Conservation (phyloP, 2,329 filamentous ascomycete genomes). For the Penicillium sp. region DNA sequence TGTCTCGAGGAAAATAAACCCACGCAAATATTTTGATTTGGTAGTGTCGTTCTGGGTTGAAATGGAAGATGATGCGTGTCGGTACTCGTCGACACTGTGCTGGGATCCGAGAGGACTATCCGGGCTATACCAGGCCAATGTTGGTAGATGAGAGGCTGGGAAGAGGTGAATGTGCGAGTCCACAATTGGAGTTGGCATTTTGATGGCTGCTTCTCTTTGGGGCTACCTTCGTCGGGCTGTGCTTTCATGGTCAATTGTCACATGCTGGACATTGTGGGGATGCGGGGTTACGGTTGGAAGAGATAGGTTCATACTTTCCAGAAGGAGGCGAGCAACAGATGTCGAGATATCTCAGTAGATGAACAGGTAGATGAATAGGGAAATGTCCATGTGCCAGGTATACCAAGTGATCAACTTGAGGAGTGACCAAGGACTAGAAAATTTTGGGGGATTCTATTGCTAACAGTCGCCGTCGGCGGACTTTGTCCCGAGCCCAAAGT, state of each 20-base stretch:
- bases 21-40: constrained; percentile 55
- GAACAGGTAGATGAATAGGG: not conserved
- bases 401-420: not conserved
- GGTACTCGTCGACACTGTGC: constrained; percentile 68
- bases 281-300: constrained; percentile 5
- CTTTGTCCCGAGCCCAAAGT: constrained; percentile 13
- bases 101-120: constrained; percentile 64
- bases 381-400: no score
- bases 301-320: not conserved
- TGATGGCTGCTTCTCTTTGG: not conserved
- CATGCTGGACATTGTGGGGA: not conserved
- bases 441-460: no score
- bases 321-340: not conserved
- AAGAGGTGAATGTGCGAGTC: constrained; percentile 93
- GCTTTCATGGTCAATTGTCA: not conserved
- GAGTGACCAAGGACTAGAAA: not conserved
- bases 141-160: constrained; percentile 66
- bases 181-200: constrained; percentile 61
- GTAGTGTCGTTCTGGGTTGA: constrained; percentile 31
- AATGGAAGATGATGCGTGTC: constrained; percentile 47
- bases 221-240: not conserved
- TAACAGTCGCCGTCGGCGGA: constrained; percentile 3
- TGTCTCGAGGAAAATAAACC: constrained; percentile 82
- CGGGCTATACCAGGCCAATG: constrained; percentile 70
- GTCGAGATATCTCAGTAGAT: not conserved